Base-by-base conservation (phyloP, 805 yeast species). In the Kodamaea jinghongensis region DNA sequence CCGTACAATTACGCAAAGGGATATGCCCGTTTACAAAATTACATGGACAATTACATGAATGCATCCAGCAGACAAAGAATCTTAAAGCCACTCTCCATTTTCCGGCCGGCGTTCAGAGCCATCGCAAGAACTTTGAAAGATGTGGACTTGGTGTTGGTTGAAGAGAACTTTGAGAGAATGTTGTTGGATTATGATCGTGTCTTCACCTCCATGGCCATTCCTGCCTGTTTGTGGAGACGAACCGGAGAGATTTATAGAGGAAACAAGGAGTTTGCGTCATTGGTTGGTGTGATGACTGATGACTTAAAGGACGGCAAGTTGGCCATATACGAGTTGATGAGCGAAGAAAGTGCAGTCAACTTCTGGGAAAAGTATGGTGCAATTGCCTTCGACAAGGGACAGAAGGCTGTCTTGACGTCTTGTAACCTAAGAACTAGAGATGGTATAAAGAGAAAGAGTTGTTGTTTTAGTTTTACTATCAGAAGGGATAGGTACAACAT, bases 341-440 rank as follows among this genome's bases (percentile, higher is more conserved):
- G 89, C 36, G 97, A 90, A 59, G 96, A 90, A 50, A 85, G 96
- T 54, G 95, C 96, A 17, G 97, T 91, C 13, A 90, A 88, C 52
- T 91, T 88, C 58, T 91, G 98, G 98, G 98, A 91, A 55, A 90
- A 90, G 58, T 91, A 90, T 55, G 96, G 96, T 2, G 89, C 95
- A 3, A 86, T 90, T 54, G 97, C 98, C 4, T 90, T 91, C 63
- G 97, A 91, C 54, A 85, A 90, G 50, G 91, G 93, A 1, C 97
- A 90, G 54, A 91, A 91, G 56, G 96, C 97, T 0, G 96, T 91
- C 3, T 64, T 91, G 50, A 90, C 96, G 1, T 84, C 95, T 59
- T 91, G 98, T 64, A 87, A 84, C 50, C 68, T 91, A 44, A 70
- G 95, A 51, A 82, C 95, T 1, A 79, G 79, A 49, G 95, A 87